Percentiles rank a stretch among this genome's conserved stretches.
Evolutionary conservation across 768 basidiomycete genomes (phyloP).

Genomic region (Hericium erinaceus): DNA sequence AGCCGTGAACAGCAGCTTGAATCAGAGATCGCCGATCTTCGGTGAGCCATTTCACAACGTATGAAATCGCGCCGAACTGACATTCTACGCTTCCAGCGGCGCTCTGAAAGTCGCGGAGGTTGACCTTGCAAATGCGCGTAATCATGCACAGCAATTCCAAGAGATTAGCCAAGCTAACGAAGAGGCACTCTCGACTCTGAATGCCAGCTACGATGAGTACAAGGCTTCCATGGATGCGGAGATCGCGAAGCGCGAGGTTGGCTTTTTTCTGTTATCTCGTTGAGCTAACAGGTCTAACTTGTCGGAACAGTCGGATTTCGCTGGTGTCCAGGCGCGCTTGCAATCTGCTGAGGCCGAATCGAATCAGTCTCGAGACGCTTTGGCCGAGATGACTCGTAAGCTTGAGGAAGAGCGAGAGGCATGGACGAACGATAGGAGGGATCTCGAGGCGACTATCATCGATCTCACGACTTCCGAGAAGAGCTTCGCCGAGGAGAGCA

Average conservation of each 20-base stretch:
- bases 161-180: slow-evolving; percentile 81
- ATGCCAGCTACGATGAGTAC: slow-evolving; percentile 72
- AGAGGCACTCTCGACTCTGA: slow-evolving; percentile 60
- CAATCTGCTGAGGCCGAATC: slow-evolving; percentile 46
- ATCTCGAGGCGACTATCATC: slow-evolving; percentile 72
- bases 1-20: slow-evolving; percentile 74
- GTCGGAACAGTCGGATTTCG: slow-evolving; percentile 46
- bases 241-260: slow-evolving; percentile 58
- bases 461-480: slow-evolving; percentile 73
- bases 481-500: slow-evolving; percentile 52
- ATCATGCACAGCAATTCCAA: slow-evolving; percentile 77
- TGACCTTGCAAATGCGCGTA: slow-evolving; percentile 61
- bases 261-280: slow-evolving; percentile 6
- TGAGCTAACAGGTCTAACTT: not conserved
- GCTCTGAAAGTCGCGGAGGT: slow-evolving; percentile 70
- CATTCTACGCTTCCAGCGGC: slow-evolving; percentile 33
- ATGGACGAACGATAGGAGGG: slow-evolving; percentile 75
- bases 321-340: slow-evolving; percentile 55
- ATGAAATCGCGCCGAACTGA: not conserved
- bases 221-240: slow-evolving; percentile 63
- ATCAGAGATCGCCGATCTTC: slow-evolving; percentile 75
- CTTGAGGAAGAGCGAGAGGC: slow-evolving; percentile 61
- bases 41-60: slow-evolving; percentile 34
- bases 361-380: slow-evolving; percentile 35
- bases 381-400: slow-evolving; percentile 50